Base-by-base conservation (phyloP, 371 early-diverging fungal genomes). In the Chytridiales sp. region DNA sequence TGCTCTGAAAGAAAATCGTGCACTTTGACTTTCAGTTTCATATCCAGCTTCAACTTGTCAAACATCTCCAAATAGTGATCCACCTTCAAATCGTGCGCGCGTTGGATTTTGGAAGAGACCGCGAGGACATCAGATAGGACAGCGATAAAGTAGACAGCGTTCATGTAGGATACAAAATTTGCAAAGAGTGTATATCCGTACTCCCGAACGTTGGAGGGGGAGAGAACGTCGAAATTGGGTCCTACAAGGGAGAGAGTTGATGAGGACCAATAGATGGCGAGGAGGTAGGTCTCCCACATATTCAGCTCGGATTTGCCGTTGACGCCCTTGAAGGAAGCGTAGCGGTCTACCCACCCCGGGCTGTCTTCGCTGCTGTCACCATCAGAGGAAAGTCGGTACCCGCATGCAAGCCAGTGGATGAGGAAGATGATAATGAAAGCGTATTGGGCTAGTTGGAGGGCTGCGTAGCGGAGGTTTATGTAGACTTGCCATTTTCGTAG, bases 41-140 rank as follows among this genome's bases (percentile, higher is more conserved):
- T 31, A 34, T 78, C 74, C 22, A 78, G 63, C 47, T 70, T 66
- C 24, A 78, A 53, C 9, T 67, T 49, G 24, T 72, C 63, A 51
- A 78, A 70, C 79, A 76, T 74, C 57, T 72, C 72, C 46, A 75
- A 62, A 46, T 78, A 78, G 46, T 70, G 62, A 62, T 78, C 79
- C 13, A 76, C 72, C 21, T 48, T 44, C 8, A 78, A 43, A 36
- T 78, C 76, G 32, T 75, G 73, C 26, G 41, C 50, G n/a, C 73
- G 38, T 42, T 65, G 53, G 6, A 43, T 36, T 3, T 54, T 51
- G 44, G 52, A 58, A n/a, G 69, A 64, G 15, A 64, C 52, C 24
- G 56, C 47, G 5, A 74, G 53, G n/a, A 76, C 68, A 31, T 70
- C 66, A 6, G 71, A 58, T 21, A 75, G 32, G 5, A 62, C 49